A percentile compares a stretch with the other conserved stretches of the same genome.
phyloP scores from a whole-genome alignment of 2,329 filamentous ascomycete species.

The Pseudogymnoascus sp. region DNA sequence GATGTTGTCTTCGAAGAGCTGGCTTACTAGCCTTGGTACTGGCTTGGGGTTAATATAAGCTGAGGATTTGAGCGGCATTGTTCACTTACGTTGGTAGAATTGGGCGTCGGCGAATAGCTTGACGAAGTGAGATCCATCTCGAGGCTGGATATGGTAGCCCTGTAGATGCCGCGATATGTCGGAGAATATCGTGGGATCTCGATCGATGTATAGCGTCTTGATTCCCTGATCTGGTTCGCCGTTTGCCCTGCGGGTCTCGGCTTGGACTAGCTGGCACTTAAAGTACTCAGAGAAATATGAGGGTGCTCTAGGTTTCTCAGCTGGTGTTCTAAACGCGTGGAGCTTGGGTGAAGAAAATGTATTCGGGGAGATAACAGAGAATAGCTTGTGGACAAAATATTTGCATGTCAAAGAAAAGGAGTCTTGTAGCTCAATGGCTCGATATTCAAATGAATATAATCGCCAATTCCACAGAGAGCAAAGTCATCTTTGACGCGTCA shows the following conservation, averaged over 20 bases:
- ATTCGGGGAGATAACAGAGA: background rate
- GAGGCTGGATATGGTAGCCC: constrained; percentile 78
- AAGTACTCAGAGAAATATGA: constrained; percentile 97
- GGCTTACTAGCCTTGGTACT: constrained; percentile 84
- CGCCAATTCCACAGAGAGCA: background rate
- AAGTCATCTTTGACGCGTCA: background rate
- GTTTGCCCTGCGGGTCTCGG: constrained; percentile 47
- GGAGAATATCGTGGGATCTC: constrained; percentile 79
- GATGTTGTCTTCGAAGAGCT: constrained; percentile 84
- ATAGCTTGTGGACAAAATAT: background rate
- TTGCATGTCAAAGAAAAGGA: background rate
- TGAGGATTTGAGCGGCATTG: no score
- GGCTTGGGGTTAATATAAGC: constrained; percentile 8
- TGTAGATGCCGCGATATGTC: constrained; percentile 88
- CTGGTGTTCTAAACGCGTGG: constrained; percentile 4
- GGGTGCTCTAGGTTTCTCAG: constrained; percentile 63
- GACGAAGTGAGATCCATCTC: constrained; percentile 80
- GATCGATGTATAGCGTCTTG: constrained; percentile 87
- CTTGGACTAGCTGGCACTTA: constrained; percentile 65
- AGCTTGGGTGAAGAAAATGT: background rate
- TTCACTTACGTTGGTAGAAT: constrained; percentile 70
- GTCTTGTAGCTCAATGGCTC: background rate
- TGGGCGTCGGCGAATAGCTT: constrained; percentile 90
- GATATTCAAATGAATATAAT: background rate
- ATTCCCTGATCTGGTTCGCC: constrained; percentile 34